Evolutionary conservation across 2,329 filamentous ascomycete species (phyloP).

Genomic region (Monosporascus sp.): DNA sequence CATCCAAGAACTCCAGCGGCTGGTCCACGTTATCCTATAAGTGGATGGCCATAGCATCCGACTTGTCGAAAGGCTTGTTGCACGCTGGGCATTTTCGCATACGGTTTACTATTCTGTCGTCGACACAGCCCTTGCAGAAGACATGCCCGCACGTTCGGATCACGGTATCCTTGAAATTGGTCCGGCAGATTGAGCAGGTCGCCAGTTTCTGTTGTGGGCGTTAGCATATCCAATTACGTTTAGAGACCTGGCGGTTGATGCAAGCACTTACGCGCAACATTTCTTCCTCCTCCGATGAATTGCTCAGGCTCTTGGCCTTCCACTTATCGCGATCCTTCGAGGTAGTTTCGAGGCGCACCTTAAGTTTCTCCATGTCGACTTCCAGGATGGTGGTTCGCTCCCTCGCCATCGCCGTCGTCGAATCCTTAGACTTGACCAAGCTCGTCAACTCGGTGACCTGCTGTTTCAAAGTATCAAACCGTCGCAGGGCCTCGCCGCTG

Average conservation of each 20-base stretch:
- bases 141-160: slow-evolving; percentile 93
- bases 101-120: slow-evolving; percentile 81
- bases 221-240: slow-evolving; percentile 25
- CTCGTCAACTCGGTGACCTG: slow-evolving; percentile 75
- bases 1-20: background rate
- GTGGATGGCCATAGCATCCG: slow-evolving; percentile 78
- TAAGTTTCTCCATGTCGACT: slow-evolving; percentile 74
- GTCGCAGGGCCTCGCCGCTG: slow-evolving; percentile 63
- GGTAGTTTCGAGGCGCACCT: slow-evolving; percentile 69
- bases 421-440: slow-evolving; percentile 71
- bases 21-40: slow-evolving; percentile 24
- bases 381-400: slow-evolving; percentile 60
- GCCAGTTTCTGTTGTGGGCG: slow-evolving; percentile 56
- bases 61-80: slow-evolving; percentile 83
- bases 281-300: slow-evolving; percentile 77
- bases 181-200: slow-evolving; percentile 87
- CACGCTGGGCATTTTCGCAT: slow-evolving; percentile 95
- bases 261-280: slow-evolving; percentile 70
- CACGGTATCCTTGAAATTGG: slow-evolving; percentile 88
- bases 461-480: slow-evolving; percentile 65
- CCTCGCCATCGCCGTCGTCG: slow-evolving; percentile 44
- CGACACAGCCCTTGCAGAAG: slow-evolving; percentile 87
- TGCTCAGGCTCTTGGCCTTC: slow-evolving; percentile 77
- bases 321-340: slow-evolving; percentile 81
- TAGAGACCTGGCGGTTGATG: too few relatives aligned